These are phyloP conservation scores for Colletotrichum musicola DNA, from an alignment of 2,329 filamentous ascomycete genomes.

Conservation along the genomic window DNA sequence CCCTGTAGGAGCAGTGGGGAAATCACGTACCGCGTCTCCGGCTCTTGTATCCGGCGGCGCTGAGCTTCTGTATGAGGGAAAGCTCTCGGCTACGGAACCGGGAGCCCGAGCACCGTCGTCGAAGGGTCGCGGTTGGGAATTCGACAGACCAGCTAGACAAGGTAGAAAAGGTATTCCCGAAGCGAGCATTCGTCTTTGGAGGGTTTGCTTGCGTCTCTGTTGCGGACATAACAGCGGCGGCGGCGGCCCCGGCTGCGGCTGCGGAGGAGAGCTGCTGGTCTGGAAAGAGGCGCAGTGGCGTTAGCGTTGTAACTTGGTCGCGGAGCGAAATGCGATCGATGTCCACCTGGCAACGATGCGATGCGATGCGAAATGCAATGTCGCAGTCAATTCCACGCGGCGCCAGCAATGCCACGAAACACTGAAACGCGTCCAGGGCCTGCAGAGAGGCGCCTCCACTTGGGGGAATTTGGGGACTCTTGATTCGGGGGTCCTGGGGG, in stretches of 20 bases:
- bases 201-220: not conserved
- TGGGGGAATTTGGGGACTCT: not conserved
- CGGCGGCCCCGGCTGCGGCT: not conserved
- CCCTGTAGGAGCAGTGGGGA: slow-evolving; percentile 18
- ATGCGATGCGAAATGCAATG: slow-evolving; percentile 20
- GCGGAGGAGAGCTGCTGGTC: slow-evolving; percentile 39
- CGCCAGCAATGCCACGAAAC: slow-evolving; percentile 20
- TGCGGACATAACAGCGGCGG: not conserved
- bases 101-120: too few relatives aligned
- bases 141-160: too few relatives aligned
- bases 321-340: slow-evolving; percentile 19
- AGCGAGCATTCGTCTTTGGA: not conserved
- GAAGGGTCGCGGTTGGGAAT: too few relatives aligned
- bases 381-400: slow-evolving; percentile 15
- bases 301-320: slow-evolving; percentile 29
- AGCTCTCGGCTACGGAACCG: too few relatives aligned
- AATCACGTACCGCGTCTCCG: slow-evolving; percentile 24
- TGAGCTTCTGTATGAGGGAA: slow-evolving; percentile 6
- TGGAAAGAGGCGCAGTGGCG: slow-evolving; percentile 17
- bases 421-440: slow-evolving; percentile 19
- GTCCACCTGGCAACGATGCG: slow-evolving; percentile 20
- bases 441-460: slow-evolving; percentile 20
- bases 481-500: too few relatives aligned
- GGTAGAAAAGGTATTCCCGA: too few relatives aligned
- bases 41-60: slow-evolving; percentile 18